Percentiles rank a stretch among this genome's conserved stretches.
Conservation (phyloP, 1,284 basidiomycete species). For the Ustilago bromivora region DNA sequence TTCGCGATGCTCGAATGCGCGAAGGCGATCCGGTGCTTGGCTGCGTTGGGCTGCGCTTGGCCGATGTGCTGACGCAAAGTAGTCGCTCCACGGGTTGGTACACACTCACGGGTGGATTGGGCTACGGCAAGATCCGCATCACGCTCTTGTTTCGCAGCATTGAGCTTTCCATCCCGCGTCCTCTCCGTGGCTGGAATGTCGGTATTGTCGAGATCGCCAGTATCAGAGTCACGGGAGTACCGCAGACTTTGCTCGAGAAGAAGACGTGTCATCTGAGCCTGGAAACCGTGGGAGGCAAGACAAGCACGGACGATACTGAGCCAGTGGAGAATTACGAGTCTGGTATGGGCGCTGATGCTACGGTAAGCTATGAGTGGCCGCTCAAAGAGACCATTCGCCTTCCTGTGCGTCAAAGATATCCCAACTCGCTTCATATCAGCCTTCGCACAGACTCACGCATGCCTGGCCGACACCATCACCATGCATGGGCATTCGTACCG, state of each 20-base stretch:
- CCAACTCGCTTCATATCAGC: constrained; percentile 47
- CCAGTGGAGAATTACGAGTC: constrained; percentile 43
- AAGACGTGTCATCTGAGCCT: constrained; percentile 50
- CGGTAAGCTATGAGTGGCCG: constrained; percentile 45
- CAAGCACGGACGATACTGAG: constrained; percentile 40
- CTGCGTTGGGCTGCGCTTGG: constrained; percentile 54
- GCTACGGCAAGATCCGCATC: constrained; percentile 61
- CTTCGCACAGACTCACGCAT: constrained; percentile 57
- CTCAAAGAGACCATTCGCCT: constrained; percentile 47
- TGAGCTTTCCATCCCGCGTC: constrained; percentile 56
- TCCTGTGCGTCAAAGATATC: constrained; percentile 51
- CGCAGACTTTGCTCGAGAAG: constrained; percentile 42
- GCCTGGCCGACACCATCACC: constrained; percentile 52
- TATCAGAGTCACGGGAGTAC: constrained; percentile 44
- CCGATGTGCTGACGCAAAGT: constrained; percentile 51
- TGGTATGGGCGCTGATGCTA: constrained; percentile 35
- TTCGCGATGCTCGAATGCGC: constrained; percentile 59
- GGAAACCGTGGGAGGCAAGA: constrained; percentile 57
- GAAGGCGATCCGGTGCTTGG: constrained; percentile 63
- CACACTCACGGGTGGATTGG: constrained; percentile 59
- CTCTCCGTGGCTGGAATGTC: constrained; percentile 63
- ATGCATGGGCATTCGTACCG: constrained; percentile 52
- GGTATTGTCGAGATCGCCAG: constrained; percentile 56
- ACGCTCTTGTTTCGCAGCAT: constrained; percentile 60
- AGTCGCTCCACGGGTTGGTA: constrained; percentile 53